A percentile compares a stretch with the other conserved stretches of the same genome.
These are phyloP conservation scores for Selaginella moellendorffii DNA, from an alignment of 75 land plant species.

Conservation along the genomic window DNA sequence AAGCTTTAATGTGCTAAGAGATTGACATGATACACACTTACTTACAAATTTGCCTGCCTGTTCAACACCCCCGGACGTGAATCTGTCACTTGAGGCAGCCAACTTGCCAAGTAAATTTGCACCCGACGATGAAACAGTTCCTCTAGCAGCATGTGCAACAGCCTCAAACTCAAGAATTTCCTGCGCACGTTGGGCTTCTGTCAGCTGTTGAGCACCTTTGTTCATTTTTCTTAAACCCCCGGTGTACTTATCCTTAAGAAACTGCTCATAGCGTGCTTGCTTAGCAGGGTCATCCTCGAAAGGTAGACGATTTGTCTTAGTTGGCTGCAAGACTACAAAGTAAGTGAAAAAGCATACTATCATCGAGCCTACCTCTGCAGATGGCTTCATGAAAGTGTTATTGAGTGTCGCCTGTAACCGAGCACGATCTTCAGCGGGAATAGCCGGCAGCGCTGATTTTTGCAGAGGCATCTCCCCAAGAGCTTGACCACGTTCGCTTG, in stretches of 20 bases:
- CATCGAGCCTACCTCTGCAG: conserved; percentile 21
- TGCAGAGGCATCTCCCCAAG: conserved; percentile 33
- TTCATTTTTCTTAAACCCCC: conserved; percentile 63
- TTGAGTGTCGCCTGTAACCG: conserved; percentile 31
- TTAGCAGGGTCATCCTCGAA: conserved; percentile 67
- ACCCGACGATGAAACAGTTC: background rate
- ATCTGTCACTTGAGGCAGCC: conserved; percentile 49
- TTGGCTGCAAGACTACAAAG: background rate
- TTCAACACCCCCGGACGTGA: conserved; percentile 50
- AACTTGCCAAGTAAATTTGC: background rate
- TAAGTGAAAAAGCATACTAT: too few species aligned
- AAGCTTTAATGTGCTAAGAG: background rate
- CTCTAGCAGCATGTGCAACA: conserved; percentile 18
- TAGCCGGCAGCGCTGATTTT: conserved; percentile 10
- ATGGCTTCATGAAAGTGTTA: conserved; percentile 27
- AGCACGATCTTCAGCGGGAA: conserved; percentile 26
- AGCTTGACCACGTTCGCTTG: conserved; percentile 25
- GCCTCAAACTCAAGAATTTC: conserved; percentile 93
- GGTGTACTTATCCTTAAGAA: conserved; percentile 70
- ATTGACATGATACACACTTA: background rate
- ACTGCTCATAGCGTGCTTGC: conserved; percentile 90
- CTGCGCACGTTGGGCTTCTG: conserved; percentile 73
- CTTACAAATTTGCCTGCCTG: conserved; percentile 16
- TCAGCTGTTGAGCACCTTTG: conserved; percentile 32
- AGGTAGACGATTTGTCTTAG: conserved; percentile 15